phyloP scores from a whole-genome alignment of 176 grass and related monocot genomes.

The Avena atlantica region DNA sequence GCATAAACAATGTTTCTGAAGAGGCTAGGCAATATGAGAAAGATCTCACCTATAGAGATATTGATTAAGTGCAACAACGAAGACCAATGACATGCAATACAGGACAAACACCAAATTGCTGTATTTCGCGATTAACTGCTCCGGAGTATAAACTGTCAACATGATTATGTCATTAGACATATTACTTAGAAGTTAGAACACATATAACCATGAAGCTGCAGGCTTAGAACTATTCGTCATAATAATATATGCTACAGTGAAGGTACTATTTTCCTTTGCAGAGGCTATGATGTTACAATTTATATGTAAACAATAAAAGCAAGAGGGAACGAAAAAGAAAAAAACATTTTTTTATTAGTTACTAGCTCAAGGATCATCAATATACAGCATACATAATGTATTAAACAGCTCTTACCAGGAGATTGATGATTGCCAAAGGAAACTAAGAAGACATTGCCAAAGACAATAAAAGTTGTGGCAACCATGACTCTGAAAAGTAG shows the following conservation, averaged over 20 bases:
- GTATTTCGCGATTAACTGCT: conserved; percentile 88
- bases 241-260: conserved; percentile 26
- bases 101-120: conserved; percentile 95
- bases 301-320: conserved; percentile 4
- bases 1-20: conserved; percentile 17
- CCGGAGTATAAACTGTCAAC: conserved; percentile 87
- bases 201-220: background rate
- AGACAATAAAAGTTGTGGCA: conserved; percentile 95
- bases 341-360: background rate
- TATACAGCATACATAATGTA: conserved; percentile 39
- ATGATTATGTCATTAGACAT: conserved; percentile 41
- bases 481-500: conserved; percentile 85
- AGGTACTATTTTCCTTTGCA: background rate
- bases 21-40: conserved; percentile 29
- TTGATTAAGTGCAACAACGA: conserved; percentile 81
- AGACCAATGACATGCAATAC: conserved; percentile 86
- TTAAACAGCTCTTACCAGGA: conserved; percentile 70
- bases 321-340: background rate
- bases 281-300: conserved; percentile 1
- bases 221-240: conserved; percentile 2
- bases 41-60: conserved; percentile 88
- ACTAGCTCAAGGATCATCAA: background rate
- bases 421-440: conserved; percentile 98
- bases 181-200: conserved; percentile 20
- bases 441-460: conserved; percentile 93